A percentile compares a stretch with the other conserved stretches of the same genome.
phyloP scores from a whole-genome alignment of 2,329 filamentous ascomycete genomes.

The Camillea tinctor region DNA sequence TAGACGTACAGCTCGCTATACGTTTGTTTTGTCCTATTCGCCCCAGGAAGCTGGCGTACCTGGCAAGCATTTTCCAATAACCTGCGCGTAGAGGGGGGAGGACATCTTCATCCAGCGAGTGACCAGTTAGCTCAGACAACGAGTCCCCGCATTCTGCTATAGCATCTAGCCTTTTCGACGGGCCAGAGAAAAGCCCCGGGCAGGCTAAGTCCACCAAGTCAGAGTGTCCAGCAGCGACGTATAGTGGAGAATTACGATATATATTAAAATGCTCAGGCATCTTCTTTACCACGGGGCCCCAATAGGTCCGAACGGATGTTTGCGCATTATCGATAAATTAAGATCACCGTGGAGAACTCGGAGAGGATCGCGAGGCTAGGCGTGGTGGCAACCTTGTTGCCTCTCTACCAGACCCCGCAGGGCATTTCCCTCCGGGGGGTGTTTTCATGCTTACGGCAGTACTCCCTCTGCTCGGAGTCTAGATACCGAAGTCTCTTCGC shows the following conservation, averaged over 20 bases:
- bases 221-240: slow-evolving; percentile 15
- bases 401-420: slow-evolving; percentile 21
- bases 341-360: slow-evolving; percentile 17
- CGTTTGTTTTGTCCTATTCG: not conserved
- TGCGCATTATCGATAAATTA: slow-evolving; percentile 25
- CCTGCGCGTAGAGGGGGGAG: not conserved
- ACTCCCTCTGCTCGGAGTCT: slow-evolving; percentile 27
- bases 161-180: not conserved
- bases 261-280: slow-evolving; percentile 20
- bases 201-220: slow-evolving; percentile 11
- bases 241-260: slow-evolving; percentile 21
- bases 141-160: not conserved
- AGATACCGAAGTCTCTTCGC: slow-evolving; percentile 30
- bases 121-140: not conserved
- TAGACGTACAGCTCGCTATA: slow-evolving; percentile 3
- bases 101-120: not conserved
- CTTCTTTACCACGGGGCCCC: slow-evolving; percentile 18
- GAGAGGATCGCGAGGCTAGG: slow-evolving; percentile 17
- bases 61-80: not conserved
- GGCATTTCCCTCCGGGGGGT: slow-evolving; percentile 20
- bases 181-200: slow-evolving; percentile 4
- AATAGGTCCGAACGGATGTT: slow-evolving; percentile 28
- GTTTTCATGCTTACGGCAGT: slow-evolving; percentile 18
- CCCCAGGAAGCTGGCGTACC: not conserved
- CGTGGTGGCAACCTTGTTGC: slow-evolving; percentile 20